A percentile compares a stretch with the other conserved stretches of the same genome.
These are phyloP conservation scores for Kuraishia molischiana DNA, from an alignment of 805 yeast genomes.

Conservation along the genomic window DNA sequence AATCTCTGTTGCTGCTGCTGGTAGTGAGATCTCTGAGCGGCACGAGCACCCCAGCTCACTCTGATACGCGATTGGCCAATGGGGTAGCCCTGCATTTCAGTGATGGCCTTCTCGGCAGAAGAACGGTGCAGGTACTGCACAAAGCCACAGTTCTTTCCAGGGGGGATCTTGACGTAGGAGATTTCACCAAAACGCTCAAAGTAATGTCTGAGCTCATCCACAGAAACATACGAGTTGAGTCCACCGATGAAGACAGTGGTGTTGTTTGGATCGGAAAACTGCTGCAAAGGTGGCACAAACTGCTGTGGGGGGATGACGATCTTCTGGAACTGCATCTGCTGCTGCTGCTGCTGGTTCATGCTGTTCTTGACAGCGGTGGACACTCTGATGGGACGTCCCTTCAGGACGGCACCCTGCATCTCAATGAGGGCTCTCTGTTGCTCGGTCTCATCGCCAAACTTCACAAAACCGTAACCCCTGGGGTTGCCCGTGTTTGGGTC, in stretches of 20 bases:
- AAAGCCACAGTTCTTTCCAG: slow-evolving; percentile 74
- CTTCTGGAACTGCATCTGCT: slow-evolving; percentile 7
- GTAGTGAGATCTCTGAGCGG: slow-evolving; percentile 29
- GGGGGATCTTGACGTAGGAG: slow-evolving; percentile 70
- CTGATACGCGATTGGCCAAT: slow-evolving; percentile 72
- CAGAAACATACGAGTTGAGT: slow-evolving; percentile 45
- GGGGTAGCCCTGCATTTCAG: slow-evolving; percentile 84
- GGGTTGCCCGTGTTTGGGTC: slow-evolving; percentile 64
- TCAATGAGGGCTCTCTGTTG: slow-evolving; percentile 66
- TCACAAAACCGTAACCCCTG: slow-evolving; percentile 87
- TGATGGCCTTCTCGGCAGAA: slow-evolving; percentile 79
- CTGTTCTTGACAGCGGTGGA: slow-evolving; percentile 44
- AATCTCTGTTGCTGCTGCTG: slow-evolving; percentile 10
- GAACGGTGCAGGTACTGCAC: slow-evolving; percentile 71
- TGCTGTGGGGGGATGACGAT: slow-evolving; percentile 16
- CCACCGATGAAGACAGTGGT: slow-evolving; percentile 80
- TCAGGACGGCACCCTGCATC: slow-evolving; percentile 71
- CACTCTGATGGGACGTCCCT: slow-evolving; percentile 70
- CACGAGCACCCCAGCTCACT: slow-evolving; percentile 78
- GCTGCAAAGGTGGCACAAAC: slow-evolving; percentile 39
- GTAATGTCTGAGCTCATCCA: slow-evolving; percentile 48
- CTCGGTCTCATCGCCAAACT: slow-evolving; percentile 54
- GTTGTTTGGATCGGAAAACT: slow-evolving; percentile 65
- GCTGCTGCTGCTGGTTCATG: slow-evolving; percentile 3
- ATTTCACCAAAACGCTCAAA: slow-evolving; percentile 67